Evolutionary conservation across 257 asterid species (phyloP).

Genomic region (Rhazya stricta): DNA sequence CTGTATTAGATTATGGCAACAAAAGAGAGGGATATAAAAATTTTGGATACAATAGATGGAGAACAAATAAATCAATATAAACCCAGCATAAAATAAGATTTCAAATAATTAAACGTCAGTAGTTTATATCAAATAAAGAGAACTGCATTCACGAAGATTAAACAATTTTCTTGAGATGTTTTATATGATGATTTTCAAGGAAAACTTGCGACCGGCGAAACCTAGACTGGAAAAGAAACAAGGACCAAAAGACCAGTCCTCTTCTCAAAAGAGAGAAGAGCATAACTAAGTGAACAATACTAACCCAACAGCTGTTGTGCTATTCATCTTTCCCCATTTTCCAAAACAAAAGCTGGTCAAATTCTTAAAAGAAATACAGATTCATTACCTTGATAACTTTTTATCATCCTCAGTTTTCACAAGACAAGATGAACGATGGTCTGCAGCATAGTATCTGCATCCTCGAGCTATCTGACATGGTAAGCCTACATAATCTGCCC

Average conservation of each 20-base stretch:
- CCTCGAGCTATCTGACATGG: constrained; percentile 98
- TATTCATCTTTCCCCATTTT: background rate
- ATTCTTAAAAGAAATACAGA: constrained; percentile 13
- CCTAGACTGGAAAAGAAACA: background rate
- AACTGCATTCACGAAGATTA: background rate
- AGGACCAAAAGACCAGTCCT: background rate
- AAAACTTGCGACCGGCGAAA: background rate
- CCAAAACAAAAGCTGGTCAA: background rate
- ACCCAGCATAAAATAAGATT: background rate
- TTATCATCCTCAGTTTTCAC: constrained; percentile 67
- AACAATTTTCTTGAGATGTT: background rate
- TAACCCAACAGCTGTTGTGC: background rate
- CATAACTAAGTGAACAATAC: background rate
- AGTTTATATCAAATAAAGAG: background rate
- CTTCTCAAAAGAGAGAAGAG: background rate
- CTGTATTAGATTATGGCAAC: background rate
- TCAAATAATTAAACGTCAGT: background rate
- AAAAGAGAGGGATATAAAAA: background rate
- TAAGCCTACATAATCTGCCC: constrained; percentile 94
- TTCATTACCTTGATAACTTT: constrained; percentile 49
- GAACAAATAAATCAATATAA: background rate
- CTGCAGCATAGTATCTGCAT: constrained; percentile 84
- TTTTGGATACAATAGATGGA: background rate
- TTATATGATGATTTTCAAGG: background rate
- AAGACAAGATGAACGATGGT: constrained; percentile 89